phyloP scores from a whole-genome alignment of 1,284 basidiomycete genomes.

The Heterobasidion annosum region DNA sequence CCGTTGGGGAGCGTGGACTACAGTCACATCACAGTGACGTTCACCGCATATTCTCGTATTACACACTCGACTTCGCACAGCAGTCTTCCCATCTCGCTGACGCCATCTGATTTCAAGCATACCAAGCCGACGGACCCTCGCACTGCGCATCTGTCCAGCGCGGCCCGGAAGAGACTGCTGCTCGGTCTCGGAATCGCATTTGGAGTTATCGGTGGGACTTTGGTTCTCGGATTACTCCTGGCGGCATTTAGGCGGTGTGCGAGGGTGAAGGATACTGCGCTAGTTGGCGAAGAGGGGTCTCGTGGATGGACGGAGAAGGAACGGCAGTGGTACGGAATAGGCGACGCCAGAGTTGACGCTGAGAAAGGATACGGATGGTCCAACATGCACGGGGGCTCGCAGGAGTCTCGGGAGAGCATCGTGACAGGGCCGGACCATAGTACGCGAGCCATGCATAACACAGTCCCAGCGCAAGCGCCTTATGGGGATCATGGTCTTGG shows the following conservation, averaged over 20 bases:
- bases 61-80: conserved; percentile 69
- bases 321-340: conserved; percentile 57
- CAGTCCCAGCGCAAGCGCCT: background rate
- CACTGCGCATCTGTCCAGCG: conserved; percentile 24
- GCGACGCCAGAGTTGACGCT: conserved; percentile 16
- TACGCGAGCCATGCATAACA: background rate
- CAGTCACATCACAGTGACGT: conserved; percentile 38
- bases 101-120: conserved; percentile 23
- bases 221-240: conserved; percentile 43
- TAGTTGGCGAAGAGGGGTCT: conserved; percentile 47
- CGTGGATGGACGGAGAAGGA: conserved; percentile 52
- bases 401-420: background rate
- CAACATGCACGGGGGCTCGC: background rate
- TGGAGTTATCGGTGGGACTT: conserved; percentile 50
- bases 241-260: conserved; percentile 47
- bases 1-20: conserved; percentile 29
- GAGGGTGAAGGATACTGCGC: conserved; percentile 46
- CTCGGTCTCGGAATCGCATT: conserved; percentile 56
- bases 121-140: conserved; percentile 19
- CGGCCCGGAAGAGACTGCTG: conserved; percentile 37
- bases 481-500: conserved; percentile 37
- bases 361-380: conserved; percentile 18
- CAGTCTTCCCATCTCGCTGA: conserved; percentile 43
- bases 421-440: background rate
- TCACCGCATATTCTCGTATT: conserved; percentile 53